These are phyloP conservation scores for Xenoacremonium recifei DNA, from an alignment of 2,329 filamentous ascomycete genomes.

Conservation along the genomic window DNA sequence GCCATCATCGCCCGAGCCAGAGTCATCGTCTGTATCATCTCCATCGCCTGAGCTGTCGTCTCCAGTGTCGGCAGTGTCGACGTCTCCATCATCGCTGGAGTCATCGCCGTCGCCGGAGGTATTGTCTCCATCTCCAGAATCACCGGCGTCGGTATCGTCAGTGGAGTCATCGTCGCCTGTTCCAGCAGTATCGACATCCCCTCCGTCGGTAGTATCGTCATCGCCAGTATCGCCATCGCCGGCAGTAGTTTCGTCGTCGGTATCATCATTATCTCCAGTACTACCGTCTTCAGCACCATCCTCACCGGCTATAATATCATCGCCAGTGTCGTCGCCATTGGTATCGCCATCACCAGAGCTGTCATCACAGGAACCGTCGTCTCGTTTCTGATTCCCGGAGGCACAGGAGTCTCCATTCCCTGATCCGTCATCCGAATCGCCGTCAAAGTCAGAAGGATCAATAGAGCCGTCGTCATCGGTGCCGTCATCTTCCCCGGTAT, in stretches of 20 bases:
- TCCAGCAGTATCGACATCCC: not conserved
- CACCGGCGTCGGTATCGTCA: not conserved
- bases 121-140: too few species aligned
- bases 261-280: slow-evolving; percentile 1
- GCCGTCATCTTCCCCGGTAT: too few species aligned
- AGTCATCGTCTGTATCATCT: too few species aligned
- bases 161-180: not conserved
- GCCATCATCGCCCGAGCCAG: too few species aligned
- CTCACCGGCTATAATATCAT: not conserved
- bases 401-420: not conserved
- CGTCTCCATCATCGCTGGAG: too few species aligned
- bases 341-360: not conserved
- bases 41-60: too few species aligned
- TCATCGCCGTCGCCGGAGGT: too few species aligned
- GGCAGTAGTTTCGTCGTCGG: not conserved
- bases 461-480: slow-evolving; percentile 1
- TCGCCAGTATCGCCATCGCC: too few species aligned
- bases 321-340: too few species aligned
- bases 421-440: not conserved
- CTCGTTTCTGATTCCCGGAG: not conserved
- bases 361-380: not conserved
- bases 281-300: not conserved
- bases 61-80: not conserved
- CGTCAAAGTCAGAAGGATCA: slow-evolving; percentile 1
- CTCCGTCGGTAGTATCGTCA: too few species aligned